Evolutionary conservation across 192 early-diverging fungal genomes (phyloP).

Genomic region (Backusella liffmaniae): DNA sequence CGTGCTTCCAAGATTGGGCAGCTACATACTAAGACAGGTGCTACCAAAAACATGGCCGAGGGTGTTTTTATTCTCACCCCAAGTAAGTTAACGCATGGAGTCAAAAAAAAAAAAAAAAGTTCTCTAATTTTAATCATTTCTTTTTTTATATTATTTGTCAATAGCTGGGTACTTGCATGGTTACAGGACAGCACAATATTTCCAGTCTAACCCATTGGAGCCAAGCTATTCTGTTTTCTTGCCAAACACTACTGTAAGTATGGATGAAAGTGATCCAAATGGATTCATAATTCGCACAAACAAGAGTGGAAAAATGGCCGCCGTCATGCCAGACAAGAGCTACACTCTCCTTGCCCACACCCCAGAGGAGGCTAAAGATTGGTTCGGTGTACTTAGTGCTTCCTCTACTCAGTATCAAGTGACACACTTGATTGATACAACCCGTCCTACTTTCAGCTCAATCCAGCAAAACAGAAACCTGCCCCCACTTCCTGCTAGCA

Average conservation of each 20-base stretch:
- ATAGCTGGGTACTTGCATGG: slow-evolving; percentile 24
- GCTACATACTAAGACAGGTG: slow-evolving; percentile 32
- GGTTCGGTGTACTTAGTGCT: background rate
- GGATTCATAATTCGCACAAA: background rate
- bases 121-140: background rate
- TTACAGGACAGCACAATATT: slow-evolving; percentile 19
- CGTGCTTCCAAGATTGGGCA: slow-evolving; percentile 34
- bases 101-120: background rate
- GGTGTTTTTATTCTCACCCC: slow-evolving; percentile 48
- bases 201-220: background rate
- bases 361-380: background rate
- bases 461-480: background rate
- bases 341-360: background rate
- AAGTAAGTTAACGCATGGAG: slow-evolving; percentile 11
- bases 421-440: slow-evolving; percentile 38
- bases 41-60: slow-evolving; percentile 40
- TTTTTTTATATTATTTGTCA: background rate
- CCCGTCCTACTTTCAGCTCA: slow-evolving; percentile 37
- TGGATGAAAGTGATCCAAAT: background rate
- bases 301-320: background rate
- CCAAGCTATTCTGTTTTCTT: slow-evolving; percentile 12
- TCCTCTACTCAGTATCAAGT: background rate
- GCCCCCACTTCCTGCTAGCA: slow-evolving; percentile 5
- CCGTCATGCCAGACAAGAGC: background rate
- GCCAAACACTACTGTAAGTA: slow-evolving; percentile 15